These are phyloP conservation scores for Rosa lucieae DNA, from an alignment of 306 rosid genomes.

Conservation along the genomic window DNA sequence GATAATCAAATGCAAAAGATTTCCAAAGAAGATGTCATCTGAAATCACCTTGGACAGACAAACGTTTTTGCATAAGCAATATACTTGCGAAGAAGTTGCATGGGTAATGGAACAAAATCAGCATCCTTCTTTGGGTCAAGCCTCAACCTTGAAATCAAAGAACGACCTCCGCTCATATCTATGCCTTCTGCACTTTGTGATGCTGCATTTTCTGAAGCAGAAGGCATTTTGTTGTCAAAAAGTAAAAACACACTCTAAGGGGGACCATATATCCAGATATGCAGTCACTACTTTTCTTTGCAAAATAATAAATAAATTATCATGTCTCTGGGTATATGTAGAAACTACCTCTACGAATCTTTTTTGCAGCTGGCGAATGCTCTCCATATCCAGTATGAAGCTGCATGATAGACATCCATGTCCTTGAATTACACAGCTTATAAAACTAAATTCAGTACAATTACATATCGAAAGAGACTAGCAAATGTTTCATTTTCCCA, in stretches of 20 bases:
- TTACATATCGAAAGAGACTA: background rate
- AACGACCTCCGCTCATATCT: slow-evolving; percentile 47
- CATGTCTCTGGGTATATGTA: background rate
- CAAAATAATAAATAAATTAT: slow-evolving; percentile 6
- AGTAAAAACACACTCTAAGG: slow-evolving; percentile 22
- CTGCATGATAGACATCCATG: slow-evolving; percentile 45
- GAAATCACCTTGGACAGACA: slow-evolving; percentile 81
- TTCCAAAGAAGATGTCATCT: slow-evolving; percentile 27
- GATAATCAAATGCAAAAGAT: slow-evolving; percentile 25
- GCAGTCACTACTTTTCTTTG: slow-evolving; percentile 19
- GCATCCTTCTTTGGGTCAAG: slow-evolving; percentile 59
- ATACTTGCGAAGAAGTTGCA: slow-evolving; percentile 92
- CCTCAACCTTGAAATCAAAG: slow-evolving; percentile 75
- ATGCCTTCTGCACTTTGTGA: slow-evolving; percentile 47
- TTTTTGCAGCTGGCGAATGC: slow-evolving; percentile 57
- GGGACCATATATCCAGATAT: slow-evolving; percentile 22
- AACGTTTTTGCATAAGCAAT: slow-evolving; percentile 79
- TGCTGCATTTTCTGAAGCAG: slow-evolving; percentile 44
- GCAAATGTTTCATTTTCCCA: background rate
- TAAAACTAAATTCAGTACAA: background rate
- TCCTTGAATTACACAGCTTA: slow-evolving; percentile 10
- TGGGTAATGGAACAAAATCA: slow-evolving; percentile 79
- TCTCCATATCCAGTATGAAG: slow-evolving; percentile 74
- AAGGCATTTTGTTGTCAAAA: slow-evolving; percentile 32
- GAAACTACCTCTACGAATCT: slow-evolving; percentile 53